A percentile compares a stretch with the other conserved stretches of the same genome.
Conservation (phyloP, 805 yeast species). For the Wickerhamiella sorbophila region DNA sequence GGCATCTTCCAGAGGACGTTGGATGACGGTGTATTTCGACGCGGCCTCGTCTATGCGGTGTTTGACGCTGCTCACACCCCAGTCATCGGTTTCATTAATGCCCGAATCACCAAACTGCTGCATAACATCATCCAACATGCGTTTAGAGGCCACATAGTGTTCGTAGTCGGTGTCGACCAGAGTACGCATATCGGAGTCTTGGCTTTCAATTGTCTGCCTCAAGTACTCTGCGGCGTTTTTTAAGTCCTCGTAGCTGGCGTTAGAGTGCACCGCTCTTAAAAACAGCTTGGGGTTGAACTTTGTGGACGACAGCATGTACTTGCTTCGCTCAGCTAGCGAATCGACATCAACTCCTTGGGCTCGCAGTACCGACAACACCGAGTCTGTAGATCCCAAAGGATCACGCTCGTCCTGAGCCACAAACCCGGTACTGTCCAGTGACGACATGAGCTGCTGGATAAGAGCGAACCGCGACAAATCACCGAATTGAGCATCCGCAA, state of each 20-base stretch:
- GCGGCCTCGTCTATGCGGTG: conserved; percentile 34
- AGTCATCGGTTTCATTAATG: conserved; percentile 19
- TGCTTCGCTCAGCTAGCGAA: conserved; percentile 29
- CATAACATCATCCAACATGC: conserved; percentile 46
- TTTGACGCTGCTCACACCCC: conserved; percentile 26
- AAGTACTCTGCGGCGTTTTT: conserved; percentile 34
- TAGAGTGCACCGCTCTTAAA: conserved; percentile 40
- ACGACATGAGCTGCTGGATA: conserved; percentile 19
- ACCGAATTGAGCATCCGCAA: conserved; percentile 2
- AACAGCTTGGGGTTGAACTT: conserved; percentile 44
- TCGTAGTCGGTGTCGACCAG: conserved; percentile 47
- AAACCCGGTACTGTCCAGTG: conserved; percentile 8
- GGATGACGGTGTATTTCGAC: conserved; percentile 36
- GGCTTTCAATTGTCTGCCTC: conserved; percentile 35
- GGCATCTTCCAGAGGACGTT: conserved; percentile 46
- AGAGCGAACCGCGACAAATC: conserved; percentile 13
- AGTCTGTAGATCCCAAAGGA: conserved; percentile 41
- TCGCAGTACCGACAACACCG: conserved; percentile 31
- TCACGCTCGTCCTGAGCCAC: conserved; percentile 31
- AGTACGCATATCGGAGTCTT: conserved; percentile 33
- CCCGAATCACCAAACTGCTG: conserved; percentile 26
- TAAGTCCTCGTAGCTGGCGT: conserved; percentile 39
- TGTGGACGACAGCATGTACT: conserved; percentile 38
- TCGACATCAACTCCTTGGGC: conserved; percentile 30
- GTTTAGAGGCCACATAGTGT: conserved; percentile 50